Evolutionary conservation across 2,329 filamentous ascomycete genomes (phyloP).

Genomic region (Diaporthe velutina): DNA sequence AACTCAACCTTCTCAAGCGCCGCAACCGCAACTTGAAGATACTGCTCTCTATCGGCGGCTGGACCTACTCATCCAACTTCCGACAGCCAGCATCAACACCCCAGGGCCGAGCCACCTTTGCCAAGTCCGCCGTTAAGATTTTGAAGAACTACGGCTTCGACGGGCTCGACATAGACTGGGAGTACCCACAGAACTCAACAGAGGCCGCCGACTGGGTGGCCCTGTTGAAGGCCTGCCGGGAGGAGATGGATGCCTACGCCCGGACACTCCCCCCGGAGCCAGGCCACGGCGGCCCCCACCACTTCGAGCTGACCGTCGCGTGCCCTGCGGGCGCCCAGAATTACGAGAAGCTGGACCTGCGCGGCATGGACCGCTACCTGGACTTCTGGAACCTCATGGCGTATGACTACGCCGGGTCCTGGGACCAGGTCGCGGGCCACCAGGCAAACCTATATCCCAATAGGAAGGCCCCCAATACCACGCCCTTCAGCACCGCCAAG

Average conservation of each 20-base stretch:
- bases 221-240: constrained; percentile 68
- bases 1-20: constrained; percentile 86
- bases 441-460: constrained; percentile 82
- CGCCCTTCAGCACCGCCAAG: constrained; percentile 81
- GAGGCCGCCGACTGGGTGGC: constrained; percentile 72
- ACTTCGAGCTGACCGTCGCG: constrained; percentile 75
- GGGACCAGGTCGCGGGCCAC: constrained; percentile 80
- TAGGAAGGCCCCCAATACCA: constrained; percentile 66
- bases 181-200: constrained; percentile 68
- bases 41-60: constrained; percentile 89
- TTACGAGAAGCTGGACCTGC: constrained; percentile 72
- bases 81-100: constrained; percentile 78
- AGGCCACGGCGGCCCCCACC: constrained; percentile 50
- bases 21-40: constrained; percentile 87
- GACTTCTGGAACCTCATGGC: constrained; percentile 90
- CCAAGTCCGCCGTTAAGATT: constrained; percentile 78
- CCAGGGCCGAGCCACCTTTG: constrained; percentile 78
- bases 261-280: constrained; percentile 51
- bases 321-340: constrained; percentile 74
- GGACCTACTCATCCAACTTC: constrained; percentile 92
- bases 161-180: constrained; percentile 78
- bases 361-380: constrained; percentile 73
- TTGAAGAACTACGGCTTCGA: constrained; percentile 86
- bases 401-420: constrained; percentile 89
- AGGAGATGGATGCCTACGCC: constrained; percentile 70